phyloP scores from a whole-genome alignment of 78 protist genomes.

The Speleostelium caveatum region DNA sequence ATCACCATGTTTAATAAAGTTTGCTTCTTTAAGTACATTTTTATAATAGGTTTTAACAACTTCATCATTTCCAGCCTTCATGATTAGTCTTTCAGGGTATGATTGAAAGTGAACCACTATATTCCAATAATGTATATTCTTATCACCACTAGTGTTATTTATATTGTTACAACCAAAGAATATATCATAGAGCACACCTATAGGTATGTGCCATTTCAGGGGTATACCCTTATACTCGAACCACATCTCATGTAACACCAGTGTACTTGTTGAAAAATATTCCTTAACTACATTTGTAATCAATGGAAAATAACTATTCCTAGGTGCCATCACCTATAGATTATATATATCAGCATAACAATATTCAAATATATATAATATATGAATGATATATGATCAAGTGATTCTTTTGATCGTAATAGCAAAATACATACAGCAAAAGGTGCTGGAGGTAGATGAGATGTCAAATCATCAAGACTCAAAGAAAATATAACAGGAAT shows the following conservation, averaged over 20 bases:
- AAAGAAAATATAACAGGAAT: constrained; percentile 54
- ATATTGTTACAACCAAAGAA: neutral
- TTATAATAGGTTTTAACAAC: constrained; percentile 47
- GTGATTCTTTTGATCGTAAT: neutral
- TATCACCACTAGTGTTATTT: neutral
- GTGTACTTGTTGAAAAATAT: constrained; percentile 50
- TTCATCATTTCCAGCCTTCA: constrained; percentile 41
- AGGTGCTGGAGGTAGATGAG: constrained; percentile 57
- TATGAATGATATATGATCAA: neutral
- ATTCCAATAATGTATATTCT: constrained; percentile 38
- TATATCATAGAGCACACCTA: constrained; percentile 66
- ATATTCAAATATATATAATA: too few species aligned
- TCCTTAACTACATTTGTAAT: constrained; percentile 55
- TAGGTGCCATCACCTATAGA: constrained; percentile 44
- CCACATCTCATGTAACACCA: constrained; percentile 65
- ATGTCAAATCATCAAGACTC: constrained; percentile 49
- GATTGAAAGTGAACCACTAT: constrained; percentile 71
- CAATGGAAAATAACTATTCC: constrained; percentile 67
- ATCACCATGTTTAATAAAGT: constrained; percentile 70
- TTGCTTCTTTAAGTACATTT: constrained; percentile 74
- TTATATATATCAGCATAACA: neutral
- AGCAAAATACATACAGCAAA: constrained; percentile 16
- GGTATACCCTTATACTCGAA: constrained; percentile 69
- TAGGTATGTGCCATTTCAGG: constrained; percentile 72
- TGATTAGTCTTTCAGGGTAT: constrained; percentile 49